These are phyloP conservation scores for Castanea mollissima DNA, from an alignment of 306 rosid species.

Conservation along the genomic window DNA sequence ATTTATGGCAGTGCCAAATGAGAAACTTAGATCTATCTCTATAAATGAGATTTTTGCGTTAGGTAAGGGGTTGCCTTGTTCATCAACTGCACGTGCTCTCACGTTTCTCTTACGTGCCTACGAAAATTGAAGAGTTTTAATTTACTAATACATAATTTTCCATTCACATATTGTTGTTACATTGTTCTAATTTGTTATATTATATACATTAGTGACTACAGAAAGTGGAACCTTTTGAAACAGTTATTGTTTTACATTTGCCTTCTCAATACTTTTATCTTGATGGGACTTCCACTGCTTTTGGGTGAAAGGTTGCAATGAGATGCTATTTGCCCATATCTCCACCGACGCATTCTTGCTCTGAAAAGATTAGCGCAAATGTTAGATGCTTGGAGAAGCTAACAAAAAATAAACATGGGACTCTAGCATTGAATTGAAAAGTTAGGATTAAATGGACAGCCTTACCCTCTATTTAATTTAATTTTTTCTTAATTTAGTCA, in stretches of 20 bases:
- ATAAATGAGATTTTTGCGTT: constrained; percentile 42
- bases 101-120: constrained; percentile 58
- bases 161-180: too few relatives aligned
- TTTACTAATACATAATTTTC: too few relatives aligned
- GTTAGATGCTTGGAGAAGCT: too few relatives aligned
- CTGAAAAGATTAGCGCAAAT: constrained; percentile 18
- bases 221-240: too few relatives aligned
- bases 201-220: too few relatives aligned
- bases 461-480: too few relatives aligned
- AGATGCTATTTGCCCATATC: constrained; percentile 60
- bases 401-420: too few relatives aligned
- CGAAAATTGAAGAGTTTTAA: not conserved
- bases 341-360: constrained; percentile 49
- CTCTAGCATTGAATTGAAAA: too few relatives aligned
- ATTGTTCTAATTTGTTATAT: too few relatives aligned
- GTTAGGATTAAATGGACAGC: too few relatives aligned
- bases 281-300: constrained; percentile 63
- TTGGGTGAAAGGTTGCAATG: constrained; percentile 66
- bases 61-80: constrained; percentile 47
- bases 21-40: constrained; percentile 31
- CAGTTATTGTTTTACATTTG: not conserved
- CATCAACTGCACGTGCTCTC: constrained; percentile 37
- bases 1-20: constrained; percentile 60
- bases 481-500: too few relatives aligned
- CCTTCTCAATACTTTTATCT: constrained; percentile 49